phyloP scores from a whole-genome alignment of 2,329 filamentous ascomycete species.

The Aaosphaeria pasadenensis region DNA sequence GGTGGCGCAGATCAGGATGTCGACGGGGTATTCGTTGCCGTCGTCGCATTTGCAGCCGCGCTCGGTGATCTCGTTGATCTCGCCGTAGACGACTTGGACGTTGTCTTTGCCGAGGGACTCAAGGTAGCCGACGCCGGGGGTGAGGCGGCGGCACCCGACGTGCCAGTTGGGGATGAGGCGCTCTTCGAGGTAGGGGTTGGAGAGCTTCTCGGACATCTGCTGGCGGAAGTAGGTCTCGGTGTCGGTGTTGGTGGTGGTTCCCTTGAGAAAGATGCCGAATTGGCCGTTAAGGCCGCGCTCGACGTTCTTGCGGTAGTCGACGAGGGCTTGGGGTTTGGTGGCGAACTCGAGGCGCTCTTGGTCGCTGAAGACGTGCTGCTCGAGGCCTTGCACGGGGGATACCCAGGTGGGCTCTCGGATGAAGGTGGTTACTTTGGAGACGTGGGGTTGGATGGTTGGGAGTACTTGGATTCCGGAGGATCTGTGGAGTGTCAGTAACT shows the following conservation, averaged over 20 bases:
- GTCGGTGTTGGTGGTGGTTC: constrained; percentile 38
- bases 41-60: constrained; percentile 38
- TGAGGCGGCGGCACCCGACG: constrained; percentile 43
- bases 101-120: constrained; percentile 42
- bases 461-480: constrained; percentile 56
- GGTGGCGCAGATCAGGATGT: constrained; percentile 37
- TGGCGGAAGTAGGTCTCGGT: constrained; percentile 45
- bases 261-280: constrained; percentile 48
- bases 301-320: constrained; percentile 43
- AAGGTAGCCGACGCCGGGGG: constrained; percentile 44
- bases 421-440: constrained; percentile 47
- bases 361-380: constrained; percentile 42
- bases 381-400: constrained; percentile 43
- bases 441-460: constrained; percentile 45
- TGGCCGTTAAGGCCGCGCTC: constrained; percentile 47
- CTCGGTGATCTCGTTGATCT: constrained; percentile 32
- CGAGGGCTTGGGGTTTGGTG: constrained; percentile 38
- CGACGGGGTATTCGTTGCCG: constrained; percentile 32
- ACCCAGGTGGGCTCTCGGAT: constrained; percentile 53
- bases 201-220: constrained; percentile 43
- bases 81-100: constrained; percentile 40
- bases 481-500: constrained; percentile 31
- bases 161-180: constrained; percentile 34
- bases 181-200: constrained; percentile 26
- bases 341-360: constrained; percentile 44